A percentile compares a stretch with the other conserved stretches of the same genome.
These are phyloP conservation scores for Coffea canephora DNA, from an alignment of 257 asterid genomes.

Conservation along the genomic window DNA sequence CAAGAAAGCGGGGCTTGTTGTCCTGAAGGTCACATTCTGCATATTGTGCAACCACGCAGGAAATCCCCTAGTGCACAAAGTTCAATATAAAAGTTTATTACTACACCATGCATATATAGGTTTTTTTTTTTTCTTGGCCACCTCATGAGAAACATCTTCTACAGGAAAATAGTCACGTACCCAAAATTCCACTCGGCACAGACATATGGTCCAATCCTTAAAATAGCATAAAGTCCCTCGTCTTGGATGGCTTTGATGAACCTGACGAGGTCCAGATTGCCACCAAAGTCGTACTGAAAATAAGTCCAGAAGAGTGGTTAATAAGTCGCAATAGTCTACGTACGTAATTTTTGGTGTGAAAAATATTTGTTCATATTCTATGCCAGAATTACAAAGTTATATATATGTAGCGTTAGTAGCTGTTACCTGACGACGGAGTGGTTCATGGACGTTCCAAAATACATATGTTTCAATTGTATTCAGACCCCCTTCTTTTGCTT, in stretches of 20 bases:
- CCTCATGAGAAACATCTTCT: not conserved
- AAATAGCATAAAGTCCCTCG: conserved; percentile 43
- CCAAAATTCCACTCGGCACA: conserved; percentile 56
- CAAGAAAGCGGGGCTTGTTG: conserved; percentile 33
- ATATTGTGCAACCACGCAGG: conserved; percentile 48
- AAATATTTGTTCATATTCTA: too few relatives aligned
- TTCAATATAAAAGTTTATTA: not conserved
- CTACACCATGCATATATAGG: too few relatives aligned
- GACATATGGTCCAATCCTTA: conserved; percentile 52
- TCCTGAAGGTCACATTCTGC: conserved; percentile 34
- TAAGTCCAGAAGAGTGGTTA: not conserved
- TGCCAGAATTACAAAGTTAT: not conserved
- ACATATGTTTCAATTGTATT: conserved; percentile 45
- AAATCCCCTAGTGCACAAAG: conserved; percentile 32
- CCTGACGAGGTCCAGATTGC: conserved; percentile 31
- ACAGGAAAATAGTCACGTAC: not conserved
- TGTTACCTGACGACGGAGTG: conserved; percentile 32
- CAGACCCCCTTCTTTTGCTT: conserved; percentile 46
- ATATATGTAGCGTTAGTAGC: not conserved
- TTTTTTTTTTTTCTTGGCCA: too few relatives aligned
- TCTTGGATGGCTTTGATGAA: conserved; percentile 36
- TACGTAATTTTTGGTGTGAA: not conserved
- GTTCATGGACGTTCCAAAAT: conserved; percentile 51
- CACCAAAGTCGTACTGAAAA: conserved; percentile 38
- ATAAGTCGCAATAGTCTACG: not conserved